Evolutionary conservation across 805 yeast species (phyloP), one percentile per base, ranked within the genome.

Genomic region (Millerago galiae): DNA sequence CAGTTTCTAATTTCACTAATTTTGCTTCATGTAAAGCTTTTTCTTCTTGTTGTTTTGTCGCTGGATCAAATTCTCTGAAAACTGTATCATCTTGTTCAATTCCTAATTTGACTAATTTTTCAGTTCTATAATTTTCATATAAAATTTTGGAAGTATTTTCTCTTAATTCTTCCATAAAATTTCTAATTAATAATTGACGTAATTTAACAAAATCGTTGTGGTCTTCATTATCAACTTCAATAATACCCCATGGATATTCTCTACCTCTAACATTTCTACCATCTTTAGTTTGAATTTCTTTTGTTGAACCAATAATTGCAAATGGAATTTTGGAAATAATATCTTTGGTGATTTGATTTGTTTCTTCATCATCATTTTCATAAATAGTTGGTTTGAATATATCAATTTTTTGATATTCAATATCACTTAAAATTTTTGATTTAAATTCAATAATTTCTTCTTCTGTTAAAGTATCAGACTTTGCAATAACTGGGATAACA

Each of bases 41-140:
- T 67, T 93, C 98, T 67, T 93, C 98, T 65, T 84, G 95, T 66
- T 88, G 95, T 68, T 86, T 87, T 53, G 83, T 73, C 41, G 83
- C 78, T 26, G 99, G 99, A 65, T 91, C 96, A 59, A 89, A 88
- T 62, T 88, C 97, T 62, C 83, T 81, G 71, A 93, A 93, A n/a
- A 91, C 98, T 28, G 82, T 59, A 63, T 82, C 79, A 68, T 93
- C 98, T 68, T 93, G 99, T 61, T 81, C 81, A 58, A 91, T 84
- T 42, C 98, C 99, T 74, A 88, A 74, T 52, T 71, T 75, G 40
- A 64, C 59, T 64, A 93, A 77, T 68, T 91, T 91, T 41, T 80
- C 82, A 31, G 90, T 75, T 68, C 99, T 80, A 70, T 93, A 93
- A 54, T 78, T 75, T 68, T 93, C 99, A 64, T 90, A 93, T 54